These are phyloP conservation scores for Teunomyces panamensis DNA, from an alignment of 805 yeast genomes.

Conservation along the genomic window DNA sequence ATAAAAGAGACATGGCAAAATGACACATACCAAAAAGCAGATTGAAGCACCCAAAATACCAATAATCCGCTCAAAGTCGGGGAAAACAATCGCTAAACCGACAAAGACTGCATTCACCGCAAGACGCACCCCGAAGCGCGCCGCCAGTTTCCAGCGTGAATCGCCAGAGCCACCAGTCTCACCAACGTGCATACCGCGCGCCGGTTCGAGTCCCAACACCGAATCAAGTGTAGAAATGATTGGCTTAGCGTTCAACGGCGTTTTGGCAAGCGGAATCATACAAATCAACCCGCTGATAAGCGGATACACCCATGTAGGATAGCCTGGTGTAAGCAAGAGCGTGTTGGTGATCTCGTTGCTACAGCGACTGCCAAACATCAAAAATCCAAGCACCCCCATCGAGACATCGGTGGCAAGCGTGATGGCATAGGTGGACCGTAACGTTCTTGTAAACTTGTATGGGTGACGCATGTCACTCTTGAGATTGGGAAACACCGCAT, in stretches of 20 bases:
- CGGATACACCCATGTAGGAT: constrained; percentile 54
- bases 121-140: constrained; percentile 15
- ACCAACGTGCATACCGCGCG: too few relatives aligned
- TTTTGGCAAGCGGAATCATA: constrained; percentile 38
- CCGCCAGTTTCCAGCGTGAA: too few relatives aligned
- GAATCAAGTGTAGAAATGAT: constrained; percentile 37
- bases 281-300: constrained; percentile 33
- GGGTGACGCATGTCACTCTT: constrained; percentile 77
- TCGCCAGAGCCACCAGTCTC: too few relatives aligned
- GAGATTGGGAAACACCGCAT: constrained; percentile 77
- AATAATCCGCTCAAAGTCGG: constrained; percentile 39
- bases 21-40: constrained; percentile 40
- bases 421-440: constrained; percentile 53
- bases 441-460: constrained; percentile 49
- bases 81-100: constrained; percentile 26
- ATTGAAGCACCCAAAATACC: constrained; percentile 42
- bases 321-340: constrained; percentile 61
- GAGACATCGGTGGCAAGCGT: constrained; percentile 58
- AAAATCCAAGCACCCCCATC: constrained; percentile 64
- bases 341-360: constrained; percentile 77
- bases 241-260: constrained; percentile 39
- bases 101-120: constrained; percentile 22
- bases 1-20: constrained; percentile 39
- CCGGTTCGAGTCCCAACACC: constrained; percentile 11
- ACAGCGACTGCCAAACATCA: constrained; percentile 76